These are phyloP conservation scores for Mucor lusitanicus DNA, from an alignment of 371 early-diverging fungal genomes.

Conservation along the genomic window DNA sequence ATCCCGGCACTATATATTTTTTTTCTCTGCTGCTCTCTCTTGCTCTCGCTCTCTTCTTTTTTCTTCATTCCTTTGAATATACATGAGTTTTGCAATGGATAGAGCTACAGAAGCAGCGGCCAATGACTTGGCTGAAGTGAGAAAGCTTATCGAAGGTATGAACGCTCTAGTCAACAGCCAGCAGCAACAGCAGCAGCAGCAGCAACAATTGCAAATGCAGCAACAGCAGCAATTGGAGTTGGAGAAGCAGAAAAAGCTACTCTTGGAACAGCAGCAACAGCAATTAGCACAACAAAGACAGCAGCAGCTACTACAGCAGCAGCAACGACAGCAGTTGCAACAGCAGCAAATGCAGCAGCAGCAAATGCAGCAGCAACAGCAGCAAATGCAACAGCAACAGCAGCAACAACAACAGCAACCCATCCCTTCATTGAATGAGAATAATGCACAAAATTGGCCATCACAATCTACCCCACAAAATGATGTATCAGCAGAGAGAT, in stretches of 20 bases:
- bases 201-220: conserved; percentile 6
- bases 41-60: not conserved
- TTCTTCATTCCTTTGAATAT: not conserved
- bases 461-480: conserved; percentile 1
- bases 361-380: conserved; percentile 7
- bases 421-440: not conserved
- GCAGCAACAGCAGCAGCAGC: conserved; percentile 22
- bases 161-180: conserved; percentile 39
- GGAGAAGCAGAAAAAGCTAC: conserved; percentile 1
- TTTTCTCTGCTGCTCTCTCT: too few species aligned
- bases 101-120: conserved; percentile 53
- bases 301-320: conserved; percentile 12
- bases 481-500: not conserved
- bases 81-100: conserved; percentile 30
- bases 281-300: not conserved
- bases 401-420: not conserved
- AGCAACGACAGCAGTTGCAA: conserved; percentile 4
- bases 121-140: conserved; percentile 50
- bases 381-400: conserved; percentile 8
- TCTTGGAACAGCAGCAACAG: conserved; percentile 1
- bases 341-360: conserved; percentile 22
- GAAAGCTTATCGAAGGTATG: conserved; percentile 56
- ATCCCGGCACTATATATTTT: not conserved
- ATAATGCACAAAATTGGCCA: not conserved
- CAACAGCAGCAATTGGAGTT: conserved; percentile 3